Evolutionary conservation across 768 basidiomycete species (phyloP), one percentile per base, ranked within the genome.

Genomic region (Suillus paluster): DNA sequence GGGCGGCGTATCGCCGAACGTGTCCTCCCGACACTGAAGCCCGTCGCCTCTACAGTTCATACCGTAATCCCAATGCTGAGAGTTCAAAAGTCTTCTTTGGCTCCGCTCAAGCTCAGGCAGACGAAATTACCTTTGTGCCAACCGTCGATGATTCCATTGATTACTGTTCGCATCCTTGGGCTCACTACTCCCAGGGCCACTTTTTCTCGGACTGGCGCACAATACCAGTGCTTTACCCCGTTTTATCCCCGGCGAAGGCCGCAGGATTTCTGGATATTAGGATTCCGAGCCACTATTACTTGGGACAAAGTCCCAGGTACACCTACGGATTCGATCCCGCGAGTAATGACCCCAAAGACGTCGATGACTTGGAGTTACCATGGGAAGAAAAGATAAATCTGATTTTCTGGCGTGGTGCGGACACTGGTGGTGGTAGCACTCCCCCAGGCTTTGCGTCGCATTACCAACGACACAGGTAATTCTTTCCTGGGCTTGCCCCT

Each of bases 171-270:
- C 79, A 86, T 38, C 95, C 97, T 0, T 90, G 92, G 77, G 88
- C 91, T 21, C 95, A 90, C 66, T 88, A 91, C 70, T 83, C 84
- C 33, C 97, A 99, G 71, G 95, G 96, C 12, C 95, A 95, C 75
- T 98, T 97, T 76, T 99, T 97, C 84, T 94, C 93, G 19, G 97
- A 99, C 75, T 97, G 94, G 92, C 82, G 96, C 23, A 91, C 90
- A 0, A 88, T 98, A 61, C 86, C 91, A 12, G 86, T 86, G 1
- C 81, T 97, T n/a, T 96, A 93, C 74, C 97, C 97, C 8, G 86
- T 99, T 33, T 92, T 99, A 76, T 95, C 94, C 2, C 95, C 97
- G 2, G 92, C 95, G 0, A 94, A 91, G 69, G 88, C 90, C 0
- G 80, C 80, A 44, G 95, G 97, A 0, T 98, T 90, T 72, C 78